Base-by-base conservation (phyloP, 768 basidiomycete genomes). In the Pilatotrama ljubarskyi region DNA sequence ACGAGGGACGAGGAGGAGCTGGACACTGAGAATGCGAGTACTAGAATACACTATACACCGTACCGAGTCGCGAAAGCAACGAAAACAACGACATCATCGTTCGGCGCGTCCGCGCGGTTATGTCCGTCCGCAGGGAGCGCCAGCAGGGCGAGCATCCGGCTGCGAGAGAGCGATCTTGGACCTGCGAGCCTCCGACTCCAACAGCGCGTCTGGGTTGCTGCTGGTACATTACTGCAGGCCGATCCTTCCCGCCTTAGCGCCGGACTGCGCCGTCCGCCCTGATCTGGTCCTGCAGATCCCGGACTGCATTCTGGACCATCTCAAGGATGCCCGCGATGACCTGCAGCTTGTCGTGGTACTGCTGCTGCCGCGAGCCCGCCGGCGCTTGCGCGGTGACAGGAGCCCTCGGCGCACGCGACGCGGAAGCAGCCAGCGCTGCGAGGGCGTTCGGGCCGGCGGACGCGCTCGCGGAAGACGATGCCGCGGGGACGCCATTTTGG, bases 61-160 rank as follows among this genome's bases (percentile, higher is more conserved):
- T 26, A 32, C 37, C 36, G 29, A 35, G 55, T 57, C 50, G 55
- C 51, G 61, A 62, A 62, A 62, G 61, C 61, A 53, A 62, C 51
- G 61, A 62, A 53, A 62, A 62, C 61, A 62, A 37, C 61, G 61
- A 62, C 50, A 61, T 29, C 57, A 54, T 53, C 42, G 42, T 58
- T 41, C 37, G 35, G 51, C 56, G 51, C 41, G 61, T 32, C 51
- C 46, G 55, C 37, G 60, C 55, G 50, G 54, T 51, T 55, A 22
- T 60, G 59, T 60, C 54, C 60, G 36, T 56, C 49, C 49, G 42
- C 49, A 32, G 42, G 42, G 25, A 24, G 13, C 43, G 15, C 25
- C n/a, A 18, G 24, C 32, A 40, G 49, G 32, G 11, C 53, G 51
- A 36, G 24, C 36, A 24, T 14, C 51, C n/a, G 43, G 42, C 29